Evolutionary conservation across 805 yeast genomes (phyloP).

Genomic region (Ogataea nonfermentans): DNA sequence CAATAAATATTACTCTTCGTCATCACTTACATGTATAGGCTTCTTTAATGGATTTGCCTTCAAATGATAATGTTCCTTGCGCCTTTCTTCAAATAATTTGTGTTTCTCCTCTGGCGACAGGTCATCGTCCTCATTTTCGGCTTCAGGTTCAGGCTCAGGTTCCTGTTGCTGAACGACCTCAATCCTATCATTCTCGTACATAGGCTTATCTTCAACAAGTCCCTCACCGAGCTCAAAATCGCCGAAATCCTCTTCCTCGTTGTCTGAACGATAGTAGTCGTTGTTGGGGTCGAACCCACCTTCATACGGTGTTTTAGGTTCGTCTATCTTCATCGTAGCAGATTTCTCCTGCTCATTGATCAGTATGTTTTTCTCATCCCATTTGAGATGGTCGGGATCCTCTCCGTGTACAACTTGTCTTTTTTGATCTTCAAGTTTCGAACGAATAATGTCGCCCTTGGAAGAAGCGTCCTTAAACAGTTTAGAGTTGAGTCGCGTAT

Average conservation of each 20-base stretch:
- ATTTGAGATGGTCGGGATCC: slow-evolving; percentile 53
- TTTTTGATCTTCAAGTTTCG: slow-evolving; percentile 41
- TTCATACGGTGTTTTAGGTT: slow-evolving; percentile 94
- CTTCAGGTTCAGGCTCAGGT: slow-evolving; percentile 14
- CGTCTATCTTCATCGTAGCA: slow-evolving; percentile 82
- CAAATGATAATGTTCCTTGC: slow-evolving; percentile 75
- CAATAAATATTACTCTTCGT: slow-evolving; percentile 23
- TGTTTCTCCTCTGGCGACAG: slow-evolving; percentile 60
- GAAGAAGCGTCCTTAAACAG: slow-evolving; percentile 24
- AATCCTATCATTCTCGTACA: slow-evolving; percentile 15
- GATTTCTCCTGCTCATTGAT: slow-evolving; percentile 71
- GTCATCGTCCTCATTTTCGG: slow-evolving; percentile 39
- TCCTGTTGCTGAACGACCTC: slow-evolving; percentile 20
- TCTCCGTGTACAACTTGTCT: slow-evolving; percentile 22
- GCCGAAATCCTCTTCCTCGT: slow-evolving; percentile 47
- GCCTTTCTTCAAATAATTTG: slow-evolving; percentile 67
- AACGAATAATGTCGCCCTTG: slow-evolving; percentile 47
- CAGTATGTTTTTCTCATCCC: slow-evolving; percentile 82
- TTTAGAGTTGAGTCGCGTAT: slow-evolving; percentile 74
- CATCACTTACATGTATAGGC: slow-evolving; percentile 36
- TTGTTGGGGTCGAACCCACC: slow-evolving; percentile 83
- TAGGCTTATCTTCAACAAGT: slow-evolving; percentile 20
- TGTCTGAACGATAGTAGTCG: slow-evolving; percentile 73
- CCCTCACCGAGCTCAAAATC: slow-evolving; percentile 36
- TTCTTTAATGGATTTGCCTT: slow-evolving; percentile 49